These are phyloP conservation scores for Diaporthe longicolla DNA, from an alignment of 2,329 filamentous ascomycete species.

Conservation along the genomic window DNA sequence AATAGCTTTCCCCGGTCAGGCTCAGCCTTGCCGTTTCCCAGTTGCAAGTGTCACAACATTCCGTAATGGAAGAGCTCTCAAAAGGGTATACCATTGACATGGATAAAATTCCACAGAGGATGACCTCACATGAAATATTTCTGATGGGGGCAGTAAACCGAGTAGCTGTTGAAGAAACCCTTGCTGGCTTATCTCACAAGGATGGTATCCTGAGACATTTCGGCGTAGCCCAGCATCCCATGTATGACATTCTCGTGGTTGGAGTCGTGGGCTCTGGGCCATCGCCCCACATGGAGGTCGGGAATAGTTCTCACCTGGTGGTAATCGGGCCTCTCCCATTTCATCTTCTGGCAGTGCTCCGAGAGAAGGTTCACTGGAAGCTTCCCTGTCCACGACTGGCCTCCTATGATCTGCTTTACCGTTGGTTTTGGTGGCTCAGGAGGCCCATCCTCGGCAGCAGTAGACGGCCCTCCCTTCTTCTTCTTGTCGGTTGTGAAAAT, in stretches of 20 bases:
- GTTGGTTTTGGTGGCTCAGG: slow-evolving; percentile 71
- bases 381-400: slow-evolving; percentile 97
- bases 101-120: neutral
- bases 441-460: slow-evolving; percentile 51
- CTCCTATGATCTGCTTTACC: slow-evolving; percentile 87
- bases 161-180: neutral
- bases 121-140: neutral
- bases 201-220: neutral
- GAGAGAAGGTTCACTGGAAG: slow-evolving; percentile 92
- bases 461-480: slow-evolving; percentile 54
- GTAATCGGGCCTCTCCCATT: slow-evolving; percentile 96
- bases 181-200: neutral
- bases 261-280: neutral
- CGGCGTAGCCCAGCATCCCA: too few relatives aligned
- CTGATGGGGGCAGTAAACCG: neutral
- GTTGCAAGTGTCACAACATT: neutral
- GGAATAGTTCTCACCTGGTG: slow-evolving; percentile 71
- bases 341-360: slow-evolving; percentile 95
- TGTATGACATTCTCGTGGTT: neutral
- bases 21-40: neutral
- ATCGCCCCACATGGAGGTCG: neutral
- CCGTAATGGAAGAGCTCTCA: neutral
- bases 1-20: neutral
- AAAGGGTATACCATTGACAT: neutral
- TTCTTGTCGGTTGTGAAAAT: slow-evolving; percentile 72